Conservation (phyloP, 1,139 yeast genomes). For the Komagataea norvegica region DNA sequence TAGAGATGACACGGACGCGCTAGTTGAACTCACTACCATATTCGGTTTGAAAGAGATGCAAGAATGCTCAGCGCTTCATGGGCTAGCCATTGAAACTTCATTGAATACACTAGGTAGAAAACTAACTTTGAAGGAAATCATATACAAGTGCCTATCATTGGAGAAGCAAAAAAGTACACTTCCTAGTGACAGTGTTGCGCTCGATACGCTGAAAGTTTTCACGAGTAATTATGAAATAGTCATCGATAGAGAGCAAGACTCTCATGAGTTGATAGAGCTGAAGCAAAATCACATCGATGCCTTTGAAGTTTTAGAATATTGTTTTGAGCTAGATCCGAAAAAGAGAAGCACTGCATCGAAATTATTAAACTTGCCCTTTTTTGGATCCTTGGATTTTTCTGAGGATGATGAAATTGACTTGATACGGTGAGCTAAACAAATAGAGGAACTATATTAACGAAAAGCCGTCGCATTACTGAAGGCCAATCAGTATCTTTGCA, state of each 20-base stretch:
- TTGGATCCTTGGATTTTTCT: slow-evolving; percentile 8
- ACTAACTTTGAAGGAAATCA: slow-evolving; percentile 15
- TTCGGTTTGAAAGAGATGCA: slow-evolving; percentile 76
- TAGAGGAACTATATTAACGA: too few species aligned
- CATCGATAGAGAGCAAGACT: slow-evolving; percentile 10
- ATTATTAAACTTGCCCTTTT: slow-evolving; percentile 38
- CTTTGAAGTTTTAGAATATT: slow-evolving; percentile 30
- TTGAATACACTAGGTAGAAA: slow-evolving; percentile 28
- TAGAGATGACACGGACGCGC: slow-evolving; percentile 89
- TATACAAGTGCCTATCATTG: slow-evolving; percentile 23
- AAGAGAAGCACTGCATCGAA: slow-evolving; percentile 80
- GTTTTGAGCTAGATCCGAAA: slow-evolving; percentile 77
- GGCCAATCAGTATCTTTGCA: too few species aligned
- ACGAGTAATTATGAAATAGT: slow-evolving; percentile 9
- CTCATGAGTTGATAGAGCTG: slow-evolving; percentile 2
- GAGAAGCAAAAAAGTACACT: slow-evolving; percentile 33
- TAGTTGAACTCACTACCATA: slow-evolving; percentile 77
- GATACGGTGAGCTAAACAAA: background rate
- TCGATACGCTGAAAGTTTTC: slow-evolving; percentile 29
- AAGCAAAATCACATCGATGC: slow-evolving; percentile 21
- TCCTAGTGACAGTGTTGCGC: slow-evolving; percentile 35
- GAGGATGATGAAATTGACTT: slow-evolving; percentile 19
- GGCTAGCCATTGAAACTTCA: slow-evolving; percentile 75
- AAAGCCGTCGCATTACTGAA: too few species aligned
- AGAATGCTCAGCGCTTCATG: slow-evolving; percentile 79